Evolutionary conservation across 2,329 filamentous ascomycete species (phyloP), one percentile per base, ranked within the genome.

Genomic region (Hypoxylon sp.): DNA sequence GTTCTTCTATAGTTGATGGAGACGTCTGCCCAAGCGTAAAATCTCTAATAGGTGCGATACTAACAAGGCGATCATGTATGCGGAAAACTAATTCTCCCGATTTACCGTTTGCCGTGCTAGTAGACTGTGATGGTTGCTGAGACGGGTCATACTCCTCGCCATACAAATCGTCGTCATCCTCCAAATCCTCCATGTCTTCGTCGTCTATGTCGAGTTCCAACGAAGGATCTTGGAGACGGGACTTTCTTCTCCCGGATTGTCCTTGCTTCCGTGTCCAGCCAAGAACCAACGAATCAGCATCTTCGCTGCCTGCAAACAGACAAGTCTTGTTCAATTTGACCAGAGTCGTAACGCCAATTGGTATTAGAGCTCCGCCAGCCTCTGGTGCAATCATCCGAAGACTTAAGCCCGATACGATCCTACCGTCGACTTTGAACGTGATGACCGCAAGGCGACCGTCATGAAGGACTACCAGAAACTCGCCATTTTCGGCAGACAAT

Each of bases 381-480:
- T 92, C 88, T 42, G 82, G 75, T 3, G 87, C 77, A 4, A 98
- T 84, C 42, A 88, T 80, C 70, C 88, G 89, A 59, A 99, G 81
- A n/a, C 87, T 89, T 67, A 99, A 85, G 1, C 94, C 94, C 26
- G 94, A 97, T 1, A 99, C 94, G 2, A 93, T 97, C 60, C 96
- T 89, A 14, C 97, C 96, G 77, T 98, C 94, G 67, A 98, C 88
- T 60, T 90, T 90, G 82, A 99, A 98, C 14, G 88, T 91, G 11
- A 98, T 80, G 22, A 96, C 86, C 9, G 89, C 89, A 52, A 97
- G 84, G 19, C 87, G 86, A 0, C 96, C 96, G 73, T 91, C 90
- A 62, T 89, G 89, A 26, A 97, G 85, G 5, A 96, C 87, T 35
- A 99, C 84, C n/a, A 99, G 83, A 67, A 98, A 85, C 76, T 98